A percentile compares a stretch with the other conserved stretches of the same genome.
Conservation (phyloP, 2,329 filamentous ascomycete genomes). For the Cladosporium sp. region DNA sequence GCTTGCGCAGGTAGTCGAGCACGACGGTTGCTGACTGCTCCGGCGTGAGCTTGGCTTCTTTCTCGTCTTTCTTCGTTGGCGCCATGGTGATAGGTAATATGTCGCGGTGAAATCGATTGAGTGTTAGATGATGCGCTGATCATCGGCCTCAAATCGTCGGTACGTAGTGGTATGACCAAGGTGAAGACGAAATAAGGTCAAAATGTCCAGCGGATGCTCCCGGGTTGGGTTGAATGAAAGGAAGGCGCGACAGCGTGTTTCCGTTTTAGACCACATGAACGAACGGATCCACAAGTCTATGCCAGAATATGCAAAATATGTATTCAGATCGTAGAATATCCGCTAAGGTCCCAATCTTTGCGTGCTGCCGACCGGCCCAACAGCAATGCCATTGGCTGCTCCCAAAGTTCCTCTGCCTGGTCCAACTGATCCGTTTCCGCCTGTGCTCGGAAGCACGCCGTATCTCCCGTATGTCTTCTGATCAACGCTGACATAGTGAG, state of each 20-base stretch:
- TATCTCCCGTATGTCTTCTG: constrained; percentile 95
- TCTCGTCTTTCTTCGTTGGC: constrained; percentile 29
- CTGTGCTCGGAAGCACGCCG: constrained; percentile 66
- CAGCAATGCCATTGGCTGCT: constrained; percentile 35
- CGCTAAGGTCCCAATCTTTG: constrained; percentile 65
- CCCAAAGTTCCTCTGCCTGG: constrained; percentile 27
- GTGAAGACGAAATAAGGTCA: no score
- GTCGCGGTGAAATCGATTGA: no score
- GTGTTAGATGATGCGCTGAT: not conserved
- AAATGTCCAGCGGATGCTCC: not conserved
- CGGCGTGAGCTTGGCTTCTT: constrained; percentile 28
- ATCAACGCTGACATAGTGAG: constrained; percentile 90
- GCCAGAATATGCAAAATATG: not conserved
- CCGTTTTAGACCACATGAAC: not conserved
- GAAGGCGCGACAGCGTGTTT: constrained; percentile 1
- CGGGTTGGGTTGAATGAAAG: not conserved
- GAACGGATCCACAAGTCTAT: not conserved
- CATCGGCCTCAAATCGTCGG: no score
- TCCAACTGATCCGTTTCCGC: constrained; percentile 16
- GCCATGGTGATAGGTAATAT: constrained; percentile 22
- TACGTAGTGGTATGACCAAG: no score
- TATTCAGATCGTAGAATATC: not conserved
- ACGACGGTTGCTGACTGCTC: constrained; percentile 28
- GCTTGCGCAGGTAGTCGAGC: constrained; percentile 29
- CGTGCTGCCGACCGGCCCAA: constrained; percentile 60